phyloP scores from a whole-genome alignment of 495 filamentous ascomycete species.

The Xylaria acuta region DNA sequence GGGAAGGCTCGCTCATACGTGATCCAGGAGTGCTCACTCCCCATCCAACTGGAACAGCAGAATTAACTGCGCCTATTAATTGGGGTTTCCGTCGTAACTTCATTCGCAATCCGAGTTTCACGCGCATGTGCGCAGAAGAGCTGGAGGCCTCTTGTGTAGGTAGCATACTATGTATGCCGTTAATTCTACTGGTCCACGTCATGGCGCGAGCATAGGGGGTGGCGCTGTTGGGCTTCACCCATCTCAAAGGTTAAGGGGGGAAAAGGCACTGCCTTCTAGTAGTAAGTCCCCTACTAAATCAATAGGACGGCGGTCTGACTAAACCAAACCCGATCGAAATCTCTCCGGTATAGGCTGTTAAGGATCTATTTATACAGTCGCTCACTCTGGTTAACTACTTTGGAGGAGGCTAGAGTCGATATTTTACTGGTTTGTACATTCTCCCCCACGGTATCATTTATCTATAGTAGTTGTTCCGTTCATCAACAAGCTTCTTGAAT shows the following conservation, averaged over 20 bases:
- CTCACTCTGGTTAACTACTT: not conserved
- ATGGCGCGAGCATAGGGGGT: constrained; percentile 14
- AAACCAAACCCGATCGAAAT: not conserved
- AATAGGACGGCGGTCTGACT: not conserved
- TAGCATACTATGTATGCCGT: not conserved
- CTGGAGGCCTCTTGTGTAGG: constrained; percentile 15
- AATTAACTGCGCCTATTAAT: not conserved
- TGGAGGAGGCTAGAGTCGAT: not conserved
- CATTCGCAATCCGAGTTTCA: not conserved
- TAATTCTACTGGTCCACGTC: constrained; percentile 4
- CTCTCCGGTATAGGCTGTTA: not conserved
- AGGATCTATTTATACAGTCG: not conserved
- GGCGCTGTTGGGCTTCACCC: constrained; percentile 8
- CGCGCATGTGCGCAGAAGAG: not conserved
- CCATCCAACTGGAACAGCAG: not conserved
- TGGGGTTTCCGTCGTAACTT: not conserved
- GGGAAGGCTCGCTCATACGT: not conserved
- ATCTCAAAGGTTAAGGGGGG: not conserved
- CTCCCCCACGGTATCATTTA: not conserved
- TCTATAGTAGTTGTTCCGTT: not conserved
- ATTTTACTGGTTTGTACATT: not conserved
- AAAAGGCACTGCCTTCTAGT: not conserved
- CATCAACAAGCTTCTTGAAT: not conserved
- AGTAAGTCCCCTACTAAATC: not conserved
- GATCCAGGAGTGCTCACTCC: not conserved